These are phyloP conservation scores for Oryza brachyantha DNA, from an alignment of 176 grass and related monocot genomes.

Conservation along the genomic window DNA sequence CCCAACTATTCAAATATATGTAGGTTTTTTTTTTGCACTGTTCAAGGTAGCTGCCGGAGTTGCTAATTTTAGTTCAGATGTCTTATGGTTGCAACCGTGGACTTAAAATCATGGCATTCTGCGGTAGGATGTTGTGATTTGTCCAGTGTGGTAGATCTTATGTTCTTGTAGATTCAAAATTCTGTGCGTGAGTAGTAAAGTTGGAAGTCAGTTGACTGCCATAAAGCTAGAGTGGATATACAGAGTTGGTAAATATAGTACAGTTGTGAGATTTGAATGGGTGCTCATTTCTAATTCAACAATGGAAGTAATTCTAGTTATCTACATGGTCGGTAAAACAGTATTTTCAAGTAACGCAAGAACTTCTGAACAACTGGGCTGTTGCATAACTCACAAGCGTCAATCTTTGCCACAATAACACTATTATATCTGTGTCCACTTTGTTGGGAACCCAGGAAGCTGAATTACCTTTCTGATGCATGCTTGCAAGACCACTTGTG, in stretches of 20 bases:
- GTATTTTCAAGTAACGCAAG: background rate
- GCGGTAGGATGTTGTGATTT: background rate
- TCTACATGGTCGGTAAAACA: background rate
- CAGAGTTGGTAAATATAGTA: background rate
- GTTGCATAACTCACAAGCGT: background rate
- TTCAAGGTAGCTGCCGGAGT: background rate
- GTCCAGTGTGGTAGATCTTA: conserved; percentile 18
- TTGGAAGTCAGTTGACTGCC: conserved; percentile 30
- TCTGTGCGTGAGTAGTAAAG: background rate
- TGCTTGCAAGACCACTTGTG: background rate
- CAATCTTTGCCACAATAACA: background rate
- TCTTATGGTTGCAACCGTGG: background rate
- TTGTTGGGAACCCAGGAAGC: background rate
- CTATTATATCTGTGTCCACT: background rate
- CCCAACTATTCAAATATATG: background rate
- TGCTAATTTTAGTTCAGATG: conserved; percentile 19
- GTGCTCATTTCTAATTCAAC: background rate
- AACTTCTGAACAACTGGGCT: background rate
- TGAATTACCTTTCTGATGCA: background rate
- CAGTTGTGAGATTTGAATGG: background rate
- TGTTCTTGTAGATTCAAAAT: conserved; percentile 26
- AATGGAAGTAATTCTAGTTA: background rate
- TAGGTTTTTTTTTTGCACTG: background rate
- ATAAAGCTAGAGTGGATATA: background rate
- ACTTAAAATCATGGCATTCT: conserved; percentile 32